These are phyloP conservation scores for Maudiozyma barnettii DNA, from an alignment of 805 yeast species.

Conservation along the genomic window DNA sequence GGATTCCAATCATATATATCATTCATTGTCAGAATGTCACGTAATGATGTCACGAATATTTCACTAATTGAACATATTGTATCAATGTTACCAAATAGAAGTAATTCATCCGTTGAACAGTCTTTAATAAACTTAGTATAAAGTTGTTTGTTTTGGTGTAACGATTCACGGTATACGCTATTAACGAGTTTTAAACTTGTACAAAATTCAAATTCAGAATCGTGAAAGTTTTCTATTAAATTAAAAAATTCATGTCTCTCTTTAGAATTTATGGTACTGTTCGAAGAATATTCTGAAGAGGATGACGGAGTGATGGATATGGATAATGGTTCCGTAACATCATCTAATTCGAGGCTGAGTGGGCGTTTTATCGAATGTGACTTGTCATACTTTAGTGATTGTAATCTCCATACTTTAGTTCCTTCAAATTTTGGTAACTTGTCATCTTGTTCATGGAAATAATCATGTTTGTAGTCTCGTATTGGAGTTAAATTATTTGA, in stretches of 20 bases:
- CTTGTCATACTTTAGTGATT: neutral
- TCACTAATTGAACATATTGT: slow-evolving; percentile 32
- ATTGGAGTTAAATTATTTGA: slow-evolving; percentile 26
- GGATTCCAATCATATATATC: slow-evolving; percentile 9
- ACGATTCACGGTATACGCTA: slow-evolving; percentile 27
- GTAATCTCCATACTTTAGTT: neutral
- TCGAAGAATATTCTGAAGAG: neutral
- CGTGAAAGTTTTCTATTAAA: slow-evolving; percentile 23
- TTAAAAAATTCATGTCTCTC: slow-evolving; percentile 9
- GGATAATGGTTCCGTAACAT: slow-evolving; percentile 2
- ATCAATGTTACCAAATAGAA: slow-evolving; percentile 37
- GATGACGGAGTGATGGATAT: slow-evolving; percentile 33
- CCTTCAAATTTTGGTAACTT: slow-evolving; percentile 12
- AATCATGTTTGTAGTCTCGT: slow-evolving; percentile 23
- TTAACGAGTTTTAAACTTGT: slow-evolving; percentile 24
- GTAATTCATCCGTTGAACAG: slow-evolving; percentile 27
- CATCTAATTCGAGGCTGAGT: slow-evolving; percentile 17
- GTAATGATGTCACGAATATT: slow-evolving; percentile 16
- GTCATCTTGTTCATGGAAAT: slow-evolving; percentile 20
- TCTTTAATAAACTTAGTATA: slow-evolving; percentile 24
- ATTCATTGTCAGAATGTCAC: neutral
- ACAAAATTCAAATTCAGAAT: slow-evolving; percentile 30
- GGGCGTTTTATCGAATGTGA: slow-evolving; percentile 14
- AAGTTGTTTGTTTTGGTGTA: slow-evolving; percentile 24
- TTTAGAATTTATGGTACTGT: neutral